These are phyloP conservation scores for Leptosphaerulina australis DNA, from an alignment of 2,329 filamentous ascomycete genomes.

Conservation along the genomic window DNA sequence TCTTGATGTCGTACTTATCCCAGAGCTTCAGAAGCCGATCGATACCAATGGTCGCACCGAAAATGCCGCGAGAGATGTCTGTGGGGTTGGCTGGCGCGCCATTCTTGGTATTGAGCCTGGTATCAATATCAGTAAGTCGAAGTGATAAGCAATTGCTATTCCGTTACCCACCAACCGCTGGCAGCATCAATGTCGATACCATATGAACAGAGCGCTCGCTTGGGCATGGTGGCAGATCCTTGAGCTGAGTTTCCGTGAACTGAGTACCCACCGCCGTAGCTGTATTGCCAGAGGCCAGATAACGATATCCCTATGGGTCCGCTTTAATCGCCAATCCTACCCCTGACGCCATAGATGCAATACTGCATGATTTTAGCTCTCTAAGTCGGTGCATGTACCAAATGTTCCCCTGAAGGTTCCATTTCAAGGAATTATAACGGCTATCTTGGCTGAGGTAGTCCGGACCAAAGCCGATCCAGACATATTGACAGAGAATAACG, in stretches of 20 bases:
- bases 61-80: slow-evolving; percentile 50
- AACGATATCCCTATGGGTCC: too few species aligned
- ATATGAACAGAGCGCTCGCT: slow-evolving; percentile 50
- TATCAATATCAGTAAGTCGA: not conserved
- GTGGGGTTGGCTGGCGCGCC: slow-evolving; percentile 48
- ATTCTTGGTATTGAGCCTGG: slow-evolving; percentile 51
- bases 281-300: too few species aligned
- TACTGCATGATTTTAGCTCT: too few species aligned
- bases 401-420: not conserved
- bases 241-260: too few species aligned
- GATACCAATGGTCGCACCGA: slow-evolving; percentile 50
- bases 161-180: slow-evolving; percentile 42
- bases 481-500: not conserved
- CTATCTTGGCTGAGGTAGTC: not conserved
- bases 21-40: slow-evolving; percentile 51
- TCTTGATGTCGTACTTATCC: slow-evolving; percentile 51
- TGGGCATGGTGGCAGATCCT: too few species aligned
- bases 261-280: too few species aligned
- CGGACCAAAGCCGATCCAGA: not conserved
- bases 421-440: not conserved
- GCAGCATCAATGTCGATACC: slow-evolving; percentile 53
- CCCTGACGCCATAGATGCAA: too few species aligned
- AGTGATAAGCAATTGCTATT: not conserved
- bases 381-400: not conserved
- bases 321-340: too few species aligned